Conservation (phyloP, 768 basidiomycete species). For the Cyclocybe cylindracea region DNA sequence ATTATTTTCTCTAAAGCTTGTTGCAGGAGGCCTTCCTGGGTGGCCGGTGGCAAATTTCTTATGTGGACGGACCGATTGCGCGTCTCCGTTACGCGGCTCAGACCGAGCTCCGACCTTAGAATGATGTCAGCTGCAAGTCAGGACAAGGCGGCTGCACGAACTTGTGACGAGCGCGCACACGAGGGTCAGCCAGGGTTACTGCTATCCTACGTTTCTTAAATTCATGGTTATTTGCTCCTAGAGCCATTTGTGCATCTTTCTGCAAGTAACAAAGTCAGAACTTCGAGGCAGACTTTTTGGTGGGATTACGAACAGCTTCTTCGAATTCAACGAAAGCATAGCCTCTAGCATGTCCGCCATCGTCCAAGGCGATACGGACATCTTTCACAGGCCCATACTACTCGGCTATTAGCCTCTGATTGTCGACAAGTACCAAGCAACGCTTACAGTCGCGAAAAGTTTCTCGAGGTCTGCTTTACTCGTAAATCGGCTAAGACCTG, state of each 20-base stretch:
- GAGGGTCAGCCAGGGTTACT: conserved; percentile 82
- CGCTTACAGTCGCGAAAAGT: conserved; percentile 73
- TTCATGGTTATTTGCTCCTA: conserved; percentile 84
- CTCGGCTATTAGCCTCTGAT: neutral
- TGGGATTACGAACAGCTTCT: conserved; percentile 55
- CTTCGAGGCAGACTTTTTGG: neutral
- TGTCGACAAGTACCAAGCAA: neutral
- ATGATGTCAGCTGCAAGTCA: neutral
- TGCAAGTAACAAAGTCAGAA: conserved; percentile 25
- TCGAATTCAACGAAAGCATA: conserved; percentile 95
- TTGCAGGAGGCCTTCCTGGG: conserved; percentile 91
- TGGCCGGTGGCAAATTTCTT: conserved; percentile 67
- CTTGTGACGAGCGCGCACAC: conserved; percentile 56
- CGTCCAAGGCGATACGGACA: conserved; percentile 75
- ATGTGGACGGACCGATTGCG: conserved; percentile 76
- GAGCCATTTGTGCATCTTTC: conserved; percentile 69
- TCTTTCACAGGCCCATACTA: conserved; percentile 86
- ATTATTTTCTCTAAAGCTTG: conserved; percentile 83
- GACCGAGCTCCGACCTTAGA: conserved; percentile 52
- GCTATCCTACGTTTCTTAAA: conserved; percentile 89
- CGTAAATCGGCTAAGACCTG: conserved; percentile 78
- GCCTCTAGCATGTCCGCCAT: conserved; percentile 72
- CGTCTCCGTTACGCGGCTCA: conserved; percentile 54
- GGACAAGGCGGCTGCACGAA: conserved; percentile 25
- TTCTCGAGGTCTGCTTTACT: conserved; percentile 77